A percentile compares a stretch with the other conserved stretches of the same genome.
phyloP scores from a whole-genome alignment of 306 rosid species.

The Castanea mollissima region DNA sequence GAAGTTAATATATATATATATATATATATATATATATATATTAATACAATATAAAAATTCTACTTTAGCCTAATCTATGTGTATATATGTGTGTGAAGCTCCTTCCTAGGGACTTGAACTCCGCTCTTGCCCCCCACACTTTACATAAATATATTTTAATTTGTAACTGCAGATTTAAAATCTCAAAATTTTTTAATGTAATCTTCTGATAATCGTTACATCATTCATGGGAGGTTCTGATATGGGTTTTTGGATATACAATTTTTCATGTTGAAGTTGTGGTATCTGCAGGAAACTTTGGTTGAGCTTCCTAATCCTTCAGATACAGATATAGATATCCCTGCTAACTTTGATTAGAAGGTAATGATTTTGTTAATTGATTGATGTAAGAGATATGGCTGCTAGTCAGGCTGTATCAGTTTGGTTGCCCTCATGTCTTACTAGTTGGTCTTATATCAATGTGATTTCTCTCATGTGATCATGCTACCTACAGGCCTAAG shows the following conservation, averaged over 20 bases:
- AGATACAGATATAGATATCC: slow-evolving; percentile 75
- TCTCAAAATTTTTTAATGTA: neutral
- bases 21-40: too few species aligned
- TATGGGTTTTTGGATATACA: neutral
- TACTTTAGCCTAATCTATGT: too few species aligned
- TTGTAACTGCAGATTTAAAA: neutral
- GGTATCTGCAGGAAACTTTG: slow-evolving; percentile 66
- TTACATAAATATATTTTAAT: neutral
- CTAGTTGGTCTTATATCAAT: neutral
- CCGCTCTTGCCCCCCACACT: too few species aligned
- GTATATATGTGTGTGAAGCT: too few species aligned
- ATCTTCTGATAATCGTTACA: neutral
- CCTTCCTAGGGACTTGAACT: too few species aligned
- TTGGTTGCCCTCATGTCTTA: slow-evolving; percentile 1
- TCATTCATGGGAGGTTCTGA: neutral
- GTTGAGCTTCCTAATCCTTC: slow-evolving; percentile 78
- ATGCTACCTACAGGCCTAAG: slow-evolving; percentile 39
- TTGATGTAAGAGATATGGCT: slow-evolving; percentile 22
- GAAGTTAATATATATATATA: neutral
- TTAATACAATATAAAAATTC: too few species aligned
- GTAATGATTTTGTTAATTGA: slow-evolving; percentile 38
- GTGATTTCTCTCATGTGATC: slow-evolving; percentile 22
- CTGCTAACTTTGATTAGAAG: slow-evolving; percentile 82
- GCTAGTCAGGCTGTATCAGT: slow-evolving; percentile 19
- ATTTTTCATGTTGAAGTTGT: slow-evolving; percentile 18